Evolutionary conservation across 1,284 basidiomycete species (phyloP).

Genomic region (Ganoderma boninense): DNA sequence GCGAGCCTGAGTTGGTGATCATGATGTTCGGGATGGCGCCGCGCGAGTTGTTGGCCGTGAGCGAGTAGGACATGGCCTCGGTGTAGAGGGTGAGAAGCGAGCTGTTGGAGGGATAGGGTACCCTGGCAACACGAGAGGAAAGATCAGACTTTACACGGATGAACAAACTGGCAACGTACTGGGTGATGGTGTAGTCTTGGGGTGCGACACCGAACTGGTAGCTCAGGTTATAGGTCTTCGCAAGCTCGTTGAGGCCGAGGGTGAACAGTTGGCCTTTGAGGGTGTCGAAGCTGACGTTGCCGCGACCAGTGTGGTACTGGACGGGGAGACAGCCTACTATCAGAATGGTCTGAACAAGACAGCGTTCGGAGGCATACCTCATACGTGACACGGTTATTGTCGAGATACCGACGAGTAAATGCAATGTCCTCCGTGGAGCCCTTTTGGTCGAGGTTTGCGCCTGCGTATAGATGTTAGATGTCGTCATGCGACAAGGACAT

Average conservation of each 20-base stretch:
- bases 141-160: no score
- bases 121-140: conserved; percentile 43
- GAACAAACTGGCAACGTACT: conserved; percentile 27
- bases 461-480: conserved; percentile 40
- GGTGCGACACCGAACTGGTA: conserved; percentile 75
- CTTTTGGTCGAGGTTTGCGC: conserved; percentile 56
- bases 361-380: conserved; percentile 49
- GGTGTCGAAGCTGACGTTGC: conserved; percentile 65
- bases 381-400: conserved; percentile 78
- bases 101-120: conserved; percentile 71
- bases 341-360: not conserved
- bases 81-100: conserved; percentile 71
- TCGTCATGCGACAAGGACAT: not conserved
- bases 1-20: conserved; percentile 77
- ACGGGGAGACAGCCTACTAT: not conserved
- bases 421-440: conserved; percentile 58
- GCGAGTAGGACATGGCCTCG: conserved; percentile 61
- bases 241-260: conserved; percentile 58
- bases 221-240: conserved; percentile 60
- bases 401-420: conserved; percentile 76
- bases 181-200: conserved; percentile 71
- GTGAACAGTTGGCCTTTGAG: conserved; percentile 59
- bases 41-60: conserved; percentile 68
- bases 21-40: conserved; percentile 70
- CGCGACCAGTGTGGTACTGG: conserved; percentile 64